Conservation (phyloP, 2,329 filamentous ascomycete genomes). For the Claviceps maximensis region DNA sequence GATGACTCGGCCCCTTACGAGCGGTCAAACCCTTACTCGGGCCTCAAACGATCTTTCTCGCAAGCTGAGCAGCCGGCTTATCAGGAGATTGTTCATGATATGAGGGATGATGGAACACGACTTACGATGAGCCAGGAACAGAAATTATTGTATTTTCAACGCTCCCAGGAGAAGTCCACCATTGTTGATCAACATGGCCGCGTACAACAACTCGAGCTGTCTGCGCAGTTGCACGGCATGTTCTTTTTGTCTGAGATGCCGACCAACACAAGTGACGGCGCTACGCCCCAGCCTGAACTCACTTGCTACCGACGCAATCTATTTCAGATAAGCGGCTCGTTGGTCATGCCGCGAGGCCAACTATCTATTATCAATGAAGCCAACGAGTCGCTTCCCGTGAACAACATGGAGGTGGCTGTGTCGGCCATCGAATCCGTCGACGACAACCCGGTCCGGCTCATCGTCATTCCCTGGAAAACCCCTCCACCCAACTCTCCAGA, state of each 20-base stretch:
- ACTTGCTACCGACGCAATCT: slow-evolving; percentile 94
- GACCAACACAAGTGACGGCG: slow-evolving; percentile 44
- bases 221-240: slow-evolving; percentile 74
- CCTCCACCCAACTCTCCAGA: slow-evolving; percentile 68
- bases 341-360: slow-evolving; percentile 66
- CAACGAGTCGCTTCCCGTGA: slow-evolving; percentile 71
- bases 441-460: slow-evolving; percentile 80
- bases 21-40: slow-evolving; percentile 38
- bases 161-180: slow-evolving; percentile 44
- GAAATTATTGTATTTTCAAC: slow-evolving; percentile 46
- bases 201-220: slow-evolving; percentile 47
- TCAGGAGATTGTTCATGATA: slow-evolving; percentile 47
- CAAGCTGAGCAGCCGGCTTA: slow-evolving; percentile 42
- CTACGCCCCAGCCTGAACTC: slow-evolving; percentile 59
- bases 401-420: slow-evolving; percentile 72
- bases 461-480: slow-evolving; percentile 97
- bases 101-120: slow-evolving; percentile 44
- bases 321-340: slow-evolving; percentile 86
- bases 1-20: slow-evolving; percentile 43
- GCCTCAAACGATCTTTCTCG: slow-evolving; percentile 44
- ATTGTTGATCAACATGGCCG: slow-evolving; percentile 46
- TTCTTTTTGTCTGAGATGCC: slow-evolving; percentile 77
- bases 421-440: slow-evolving; percentile 93
- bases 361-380: slow-evolving; percentile 73
- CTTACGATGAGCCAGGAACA: slow-evolving; percentile 46